Evolutionary conservation across 306 rosid genomes (phyloP).

Genomic region (Arachis hypogaea): DNA sequence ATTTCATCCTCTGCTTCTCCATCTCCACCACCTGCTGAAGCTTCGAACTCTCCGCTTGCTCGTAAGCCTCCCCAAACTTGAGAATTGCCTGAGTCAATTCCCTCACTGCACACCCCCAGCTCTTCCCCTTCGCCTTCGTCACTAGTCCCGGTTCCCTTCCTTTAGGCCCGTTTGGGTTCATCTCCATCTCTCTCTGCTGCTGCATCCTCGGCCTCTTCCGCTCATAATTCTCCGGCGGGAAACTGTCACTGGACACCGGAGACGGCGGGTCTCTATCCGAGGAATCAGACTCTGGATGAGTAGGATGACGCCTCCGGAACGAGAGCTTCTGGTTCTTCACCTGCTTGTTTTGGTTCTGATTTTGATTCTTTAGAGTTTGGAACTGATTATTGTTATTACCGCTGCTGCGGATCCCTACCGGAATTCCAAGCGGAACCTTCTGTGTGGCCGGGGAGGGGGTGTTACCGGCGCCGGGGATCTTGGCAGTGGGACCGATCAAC

Average conservation of each 20-base stretch:
- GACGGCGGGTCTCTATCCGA: slow-evolving; percentile 53
- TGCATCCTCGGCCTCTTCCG: slow-evolving; percentile 56
- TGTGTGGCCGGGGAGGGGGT: slow-evolving; percentile 38
- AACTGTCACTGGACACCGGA: slow-evolving; percentile 73
- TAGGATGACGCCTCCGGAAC: slow-evolving; percentile 45
- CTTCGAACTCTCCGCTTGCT: slow-evolving; percentile 85
- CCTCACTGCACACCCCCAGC: slow-evolving; percentile 76
- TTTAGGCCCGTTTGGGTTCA: slow-evolving; percentile 38
- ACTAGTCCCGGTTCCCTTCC: slow-evolving; percentile 33
- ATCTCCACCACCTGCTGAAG: slow-evolving; percentile 90
- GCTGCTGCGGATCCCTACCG: slow-evolving; percentile 58
- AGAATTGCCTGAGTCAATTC: slow-evolving; percentile 83
- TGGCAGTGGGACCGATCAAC: slow-evolving; percentile 73
- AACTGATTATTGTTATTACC: slow-evolving; percentile 38
- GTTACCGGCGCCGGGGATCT: slow-evolving; percentile 44
- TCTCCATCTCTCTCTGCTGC: slow-evolving; percentile 35
- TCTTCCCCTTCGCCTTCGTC: slow-evolving; percentile 38
- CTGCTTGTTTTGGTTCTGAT: slow-evolving; percentile 20
- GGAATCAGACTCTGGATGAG: slow-evolving; percentile 44
- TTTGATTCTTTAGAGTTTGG: slow-evolving; percentile 39
- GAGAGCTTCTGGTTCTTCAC: slow-evolving; percentile 54
- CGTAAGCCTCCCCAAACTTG: slow-evolving; percentile 92
- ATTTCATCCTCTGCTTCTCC: slow-evolving; percentile 99
- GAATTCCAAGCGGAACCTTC: slow-evolving; percentile 73
- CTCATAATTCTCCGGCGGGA: slow-evolving; percentile 53